A percentile compares a stretch with the other conserved stretches of the same genome.
phyloP scores from a whole-genome alignment of 176 grass and related monocot species.

The Elaeis guineensis region DNA sequence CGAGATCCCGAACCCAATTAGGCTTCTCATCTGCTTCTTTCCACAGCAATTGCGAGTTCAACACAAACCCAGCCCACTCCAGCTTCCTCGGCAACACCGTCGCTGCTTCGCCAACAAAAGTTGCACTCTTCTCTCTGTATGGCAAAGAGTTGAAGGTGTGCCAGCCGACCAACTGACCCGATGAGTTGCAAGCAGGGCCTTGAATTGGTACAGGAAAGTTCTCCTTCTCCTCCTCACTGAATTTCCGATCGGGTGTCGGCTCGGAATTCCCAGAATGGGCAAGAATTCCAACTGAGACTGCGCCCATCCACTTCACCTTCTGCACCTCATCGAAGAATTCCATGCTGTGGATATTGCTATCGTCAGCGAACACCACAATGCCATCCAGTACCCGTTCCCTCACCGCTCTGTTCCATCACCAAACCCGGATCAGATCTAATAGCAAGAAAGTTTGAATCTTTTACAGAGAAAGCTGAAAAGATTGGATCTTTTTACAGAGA shows the following conservation, averaged over 20 bases:
- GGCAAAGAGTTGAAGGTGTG: conserved; percentile 13
- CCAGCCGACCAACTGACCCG: conserved; percentile 6
- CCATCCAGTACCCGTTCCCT: conserved; percentile 82
- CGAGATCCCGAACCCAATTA: conserved; percentile 11
- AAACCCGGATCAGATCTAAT: not conserved
- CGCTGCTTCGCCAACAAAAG: conserved; percentile 2
- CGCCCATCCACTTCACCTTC: conserved; percentile 95
- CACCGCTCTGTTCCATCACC: conserved; percentile 41
- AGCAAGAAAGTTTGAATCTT: not conserved
- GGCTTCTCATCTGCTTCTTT: conserved; percentile 4
- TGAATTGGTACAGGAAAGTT: conserved; percentile 6
- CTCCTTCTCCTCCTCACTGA: not conserved
- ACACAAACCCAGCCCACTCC: conserved; percentile 10
- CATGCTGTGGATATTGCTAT: conserved; percentile 90
- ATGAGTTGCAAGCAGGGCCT: conserved; percentile 20
- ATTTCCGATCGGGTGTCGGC: not conserved
- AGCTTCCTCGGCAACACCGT: conserved; percentile 8
- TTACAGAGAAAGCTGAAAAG: not conserved
- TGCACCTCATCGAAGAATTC: conserved; percentile 98
- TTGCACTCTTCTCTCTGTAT: conserved; percentile 1
- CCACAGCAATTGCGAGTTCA: conserved; percentile 12
- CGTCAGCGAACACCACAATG: conserved; percentile 75
- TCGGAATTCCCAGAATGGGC: conserved; percentile 3
- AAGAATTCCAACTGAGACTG: conserved; percentile 19
- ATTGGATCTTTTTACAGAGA: not conserved